Base-by-base conservation (phyloP, 257 asterid species). In the Cinchona pubescens region DNA sequence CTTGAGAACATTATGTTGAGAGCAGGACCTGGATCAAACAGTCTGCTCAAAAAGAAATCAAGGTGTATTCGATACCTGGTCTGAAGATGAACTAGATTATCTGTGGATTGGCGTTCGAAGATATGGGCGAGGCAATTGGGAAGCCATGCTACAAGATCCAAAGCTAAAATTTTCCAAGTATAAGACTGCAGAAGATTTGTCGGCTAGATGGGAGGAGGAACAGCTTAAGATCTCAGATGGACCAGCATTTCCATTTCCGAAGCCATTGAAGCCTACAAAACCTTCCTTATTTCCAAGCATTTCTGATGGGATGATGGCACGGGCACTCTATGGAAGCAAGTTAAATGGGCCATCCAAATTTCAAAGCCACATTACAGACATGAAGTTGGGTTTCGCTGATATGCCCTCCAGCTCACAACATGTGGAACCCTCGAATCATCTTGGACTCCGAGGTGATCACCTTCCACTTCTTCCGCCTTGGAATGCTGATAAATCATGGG, bases 91-190 rank as follows among this genome's bases (percentile, higher is more conserved):
- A 80, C 96, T 95, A 61, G 99, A 95, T 81, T 87, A 85, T 79
- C 94, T 95, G 25, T 92, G 99, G 99, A 87, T 95, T 79, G 99
- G 98, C 34, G 90, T 92, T 60, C 97, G 99, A 43, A 90, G 98
- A 63, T 92, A 95, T 68, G 98, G 98, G 48, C 87, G 88, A 79
- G 98, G 98, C 25, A 90, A 89, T 64, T 95, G 99, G 98, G 95
- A 91, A 77, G 85, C 89, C 35, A 95, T 95, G 94, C 78, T 95
- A 72, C 85, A 48, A 82, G 99, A 95, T 82, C 89, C 94, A 15
- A 86, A 92, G 88, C 78, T 92, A 65, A 90, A 84, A 82, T 95
- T 95, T 81, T 91, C 97, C 0, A 90, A 91, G 76, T 89, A 81
- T 83, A 92, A 83, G 83, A 91, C 94, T 12, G 78, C 89, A 1